phyloP scores from a whole-genome alignment of 2,329 filamentous ascomycete genomes.

The Metarhizium brunneum region DNA sequence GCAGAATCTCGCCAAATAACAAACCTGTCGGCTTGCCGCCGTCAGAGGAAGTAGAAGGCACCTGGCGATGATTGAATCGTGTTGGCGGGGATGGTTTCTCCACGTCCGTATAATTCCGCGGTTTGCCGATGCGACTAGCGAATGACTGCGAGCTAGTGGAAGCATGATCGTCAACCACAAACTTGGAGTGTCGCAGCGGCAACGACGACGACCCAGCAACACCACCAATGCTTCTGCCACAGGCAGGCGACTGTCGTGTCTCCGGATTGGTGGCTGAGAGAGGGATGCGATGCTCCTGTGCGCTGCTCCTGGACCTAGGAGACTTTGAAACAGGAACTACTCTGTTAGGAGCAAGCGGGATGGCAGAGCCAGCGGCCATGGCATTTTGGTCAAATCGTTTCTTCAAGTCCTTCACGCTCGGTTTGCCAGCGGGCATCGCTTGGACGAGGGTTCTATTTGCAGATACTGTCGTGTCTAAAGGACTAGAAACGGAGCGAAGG shows the following conservation, averaged over 20 bases:
- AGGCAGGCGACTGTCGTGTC: background rate
- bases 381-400: slow-evolving; percentile 64
- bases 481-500: slow-evolving; percentile 47
- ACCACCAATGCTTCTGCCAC: background rate
- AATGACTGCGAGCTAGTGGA: slow-evolving; percentile 49
- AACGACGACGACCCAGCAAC: slow-evolving; percentile 14
- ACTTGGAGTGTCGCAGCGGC: slow-evolving; percentile 35
- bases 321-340: background rate
- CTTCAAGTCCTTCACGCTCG: slow-evolving; percentile 74
- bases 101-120: slow-evolving; percentile 26
- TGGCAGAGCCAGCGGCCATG: slow-evolving; percentile 8
- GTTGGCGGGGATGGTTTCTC: slow-evolving; percentile 24
- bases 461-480: slow-evolving; percentile 35
- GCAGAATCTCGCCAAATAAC: slow-evolving; percentile 66
- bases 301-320: background rate
- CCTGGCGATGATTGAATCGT: slow-evolving; percentile 20
- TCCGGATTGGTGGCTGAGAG: background rate
- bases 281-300: background rate
- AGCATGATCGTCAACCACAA: slow-evolving; percentile 39
- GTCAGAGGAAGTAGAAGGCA: slow-evolving; percentile 23
- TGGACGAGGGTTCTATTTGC: slow-evolving; percentile 19
- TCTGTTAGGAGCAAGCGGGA: slow-evolving; percentile 1
- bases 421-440: slow-evolving; percentile 31
- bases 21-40: slow-evolving; percentile 38
- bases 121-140: slow-evolving; percentile 48